Percentiles rank a stretch among this genome's conserved stretches.
phyloP scores from a whole-genome alignment of 768 basidiomycete genomes.

The Hirschioporus abietinus region DNA sequence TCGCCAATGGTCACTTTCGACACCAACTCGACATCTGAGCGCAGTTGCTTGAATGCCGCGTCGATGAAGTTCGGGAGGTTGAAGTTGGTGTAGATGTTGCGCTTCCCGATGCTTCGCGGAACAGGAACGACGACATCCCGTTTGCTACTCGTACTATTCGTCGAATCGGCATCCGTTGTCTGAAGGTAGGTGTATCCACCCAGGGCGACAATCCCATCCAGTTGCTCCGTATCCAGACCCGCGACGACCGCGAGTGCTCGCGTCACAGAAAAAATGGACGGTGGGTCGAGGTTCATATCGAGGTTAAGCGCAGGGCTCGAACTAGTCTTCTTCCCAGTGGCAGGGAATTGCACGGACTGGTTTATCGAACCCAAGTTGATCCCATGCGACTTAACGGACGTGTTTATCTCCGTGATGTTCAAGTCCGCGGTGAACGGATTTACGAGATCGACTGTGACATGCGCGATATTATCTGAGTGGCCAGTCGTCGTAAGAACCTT shows the following conservation, averaged over 20 bases:
- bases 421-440: constrained; percentile 67
- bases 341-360: constrained; percentile 43
- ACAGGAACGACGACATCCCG: background rate
- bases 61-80: constrained; percentile 58
- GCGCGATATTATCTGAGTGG: constrained; percentile 53
- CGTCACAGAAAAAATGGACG: constrained; percentile 64
- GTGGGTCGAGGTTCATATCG: constrained; percentile 63
- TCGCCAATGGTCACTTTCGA: constrained; percentile 57
- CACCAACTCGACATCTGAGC: constrained; percentile 53
- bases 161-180: constrained; percentile 28
- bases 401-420: constrained; percentile 50
- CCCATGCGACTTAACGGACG: constrained; percentile 57
- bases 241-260: constrained; percentile 62
- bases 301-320: constrained; percentile 54
- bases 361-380: constrained; percentile 59
- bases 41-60: constrained; percentile 58
- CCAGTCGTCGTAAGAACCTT: constrained; percentile 63
- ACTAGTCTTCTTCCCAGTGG: constrained; percentile 48
- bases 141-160: constrained; percentile 19
- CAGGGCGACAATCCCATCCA: constrained; percentile 60
- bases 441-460: constrained; percentile 53
- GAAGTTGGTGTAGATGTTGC: constrained; percentile 41
- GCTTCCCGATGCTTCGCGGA: background rate
- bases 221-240: constrained; percentile 49
- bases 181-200: constrained; percentile 60